These are phyloP conservation scores for Rhizopogon vinicolor DNA, from an alignment of 768 basidiomycete species.

Conservation along the genomic window DNA sequence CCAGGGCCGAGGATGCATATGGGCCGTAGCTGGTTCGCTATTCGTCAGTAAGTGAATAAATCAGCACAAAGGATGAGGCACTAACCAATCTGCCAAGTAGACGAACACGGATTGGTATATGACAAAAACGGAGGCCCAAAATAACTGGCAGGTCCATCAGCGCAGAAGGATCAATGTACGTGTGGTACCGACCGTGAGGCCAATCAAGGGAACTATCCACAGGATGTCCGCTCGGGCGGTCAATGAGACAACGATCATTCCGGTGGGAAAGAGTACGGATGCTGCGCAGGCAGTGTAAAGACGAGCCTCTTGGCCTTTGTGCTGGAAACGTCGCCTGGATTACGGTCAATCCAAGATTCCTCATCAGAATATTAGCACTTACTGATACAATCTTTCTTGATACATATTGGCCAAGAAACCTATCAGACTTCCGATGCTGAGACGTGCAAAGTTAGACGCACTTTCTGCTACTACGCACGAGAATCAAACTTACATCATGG, in stretches of 20 bases:
- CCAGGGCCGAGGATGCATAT: constrained; percentile 56
- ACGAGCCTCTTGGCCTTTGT: constrained; percentile 50
- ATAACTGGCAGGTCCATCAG: constrained; percentile 30
- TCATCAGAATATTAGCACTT: constrained; percentile 6
- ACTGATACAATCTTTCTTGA: constrained; percentile 50
- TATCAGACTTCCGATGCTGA: constrained; percentile 50
- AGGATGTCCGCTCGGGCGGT: constrained; percentile 47
- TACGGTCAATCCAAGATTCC: background rate
- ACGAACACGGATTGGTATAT: constrained; percentile 55
- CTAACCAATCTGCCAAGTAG: constrained; percentile 63
- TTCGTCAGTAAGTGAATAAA: constrained; percentile 1
- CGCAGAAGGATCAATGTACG: background rate
- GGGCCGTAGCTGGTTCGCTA: constrained; percentile 38
- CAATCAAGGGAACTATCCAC: constrained; percentile 46
- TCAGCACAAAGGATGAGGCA: background rate
- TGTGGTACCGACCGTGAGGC: constrained; percentile 16
- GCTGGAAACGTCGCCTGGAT: constrained; percentile 20
- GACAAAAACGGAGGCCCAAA: constrained; percentile 45
- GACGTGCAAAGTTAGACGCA: background rate
- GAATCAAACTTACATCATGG: constrained; percentile 42
- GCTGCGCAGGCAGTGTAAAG: constrained; percentile 29
- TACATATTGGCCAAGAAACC: constrained; percentile 42
- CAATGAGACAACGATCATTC: constrained; percentile 73
- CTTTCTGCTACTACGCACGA: background rate
- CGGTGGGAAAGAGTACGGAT: constrained; percentile 46